These are phyloP conservation scores for Fusarium gaditjirri DNA, from an alignment of 2,329 filamentous ascomycete genomes.

Conservation along the genomic window DNA sequence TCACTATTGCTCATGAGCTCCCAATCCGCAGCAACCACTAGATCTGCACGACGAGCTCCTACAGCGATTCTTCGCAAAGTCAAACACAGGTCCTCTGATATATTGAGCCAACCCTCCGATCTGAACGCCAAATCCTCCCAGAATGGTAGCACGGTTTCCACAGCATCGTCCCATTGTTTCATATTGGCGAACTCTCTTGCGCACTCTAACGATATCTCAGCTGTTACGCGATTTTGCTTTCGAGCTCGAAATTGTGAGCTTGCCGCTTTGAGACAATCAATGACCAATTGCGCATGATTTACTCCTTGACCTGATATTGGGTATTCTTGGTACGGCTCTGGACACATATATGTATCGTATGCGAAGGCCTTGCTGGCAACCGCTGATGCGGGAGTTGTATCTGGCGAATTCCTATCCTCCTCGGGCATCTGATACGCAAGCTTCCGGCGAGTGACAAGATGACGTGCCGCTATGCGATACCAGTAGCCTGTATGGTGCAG, in stretches of 20 bases:
- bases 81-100: slow-evolving; percentile 71
- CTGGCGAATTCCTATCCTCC: slow-evolving; percentile 64
- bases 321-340: slow-evolving; percentile 69
- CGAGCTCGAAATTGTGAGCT: slow-evolving; percentile 64
- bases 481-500: slow-evolving; percentile 76
- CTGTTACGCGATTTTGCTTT: slow-evolving; percentile 62
- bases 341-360: slow-evolving; percentile 75
- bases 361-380: slow-evolving; percentile 63
- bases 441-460: slow-evolving; percentile 62
- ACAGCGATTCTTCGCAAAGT: slow-evolving; percentile 67
- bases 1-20: slow-evolving; percentile 69
- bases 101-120: slow-evolving; percentile 68
- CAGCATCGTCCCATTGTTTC: slow-evolving; percentile 63
- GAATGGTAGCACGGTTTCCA: slow-evolving; percentile 64
- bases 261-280: slow-evolving; percentile 63
- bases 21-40: slow-evolving; percentile 72
- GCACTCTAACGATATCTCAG: slow-evolving; percentile 67
- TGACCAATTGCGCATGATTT: slow-evolving; percentile 66
- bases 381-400: slow-evolving; percentile 57
- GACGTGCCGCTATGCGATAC: slow-evolving; percentile 70
- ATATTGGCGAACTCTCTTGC: slow-evolving; percentile 64
- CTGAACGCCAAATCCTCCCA: slow-evolving; percentile 69
- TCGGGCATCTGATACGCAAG: slow-evolving; percentile 68
- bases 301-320: slow-evolving; percentile 62
- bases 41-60: slow-evolving; percentile 61